Evolutionary conservation across 2,329 filamentous ascomycete species (phyloP).

Genomic region (Penicillium sp.): DNA sequence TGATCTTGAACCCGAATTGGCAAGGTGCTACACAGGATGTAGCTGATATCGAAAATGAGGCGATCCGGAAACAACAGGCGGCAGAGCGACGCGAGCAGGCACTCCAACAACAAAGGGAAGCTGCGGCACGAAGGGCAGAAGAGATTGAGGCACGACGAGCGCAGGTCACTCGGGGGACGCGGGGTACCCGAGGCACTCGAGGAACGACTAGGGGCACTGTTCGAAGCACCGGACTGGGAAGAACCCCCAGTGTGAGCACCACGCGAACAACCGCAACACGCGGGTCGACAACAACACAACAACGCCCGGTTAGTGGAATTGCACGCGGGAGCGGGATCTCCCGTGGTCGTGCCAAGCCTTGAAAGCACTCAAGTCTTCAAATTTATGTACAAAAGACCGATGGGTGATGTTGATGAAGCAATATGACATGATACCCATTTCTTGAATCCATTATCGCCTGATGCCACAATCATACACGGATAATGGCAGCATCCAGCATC

Average conservation of each 20-base stretch:
- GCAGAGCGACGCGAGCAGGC: constrained; percentile 75
- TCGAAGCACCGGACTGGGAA: constrained; percentile 35
- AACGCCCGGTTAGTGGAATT: constrained; percentile 40
- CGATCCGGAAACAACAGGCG: constrained; percentile 70
- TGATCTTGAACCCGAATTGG: constrained; percentile 87
- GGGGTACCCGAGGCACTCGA: constrained; percentile 32
- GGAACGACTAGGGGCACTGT: constrained; percentile 37
- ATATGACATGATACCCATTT: constrained; percentile 12
- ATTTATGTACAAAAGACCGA: constrained; percentile 19
- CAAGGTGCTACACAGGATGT: constrained; percentile 85
- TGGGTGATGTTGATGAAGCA: constrained; percentile 16
- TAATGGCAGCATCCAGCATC: too few relatives aligned
- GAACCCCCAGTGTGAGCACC: constrained; percentile 37
- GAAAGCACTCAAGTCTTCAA: constrained; percentile 2
- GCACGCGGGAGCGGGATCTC: constrained; percentile 38
- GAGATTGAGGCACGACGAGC: constrained; percentile 47
- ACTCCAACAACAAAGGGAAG: constrained; percentile 75
- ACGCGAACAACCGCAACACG: constrained; percentile 33
- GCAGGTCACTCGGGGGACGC: constrained; percentile 34
- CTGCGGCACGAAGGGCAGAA: constrained; percentile 57
- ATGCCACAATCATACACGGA: constrained; percentile 6
- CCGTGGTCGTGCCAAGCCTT: constrained; percentile 36
- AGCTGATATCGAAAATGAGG: constrained; percentile 81
- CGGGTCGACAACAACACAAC: constrained; percentile 36
- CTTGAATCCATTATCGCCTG: constrained; percentile 8